Conservation (phyloP, 106 monocot species). For the Apostasia shenzhenica region DNA sequence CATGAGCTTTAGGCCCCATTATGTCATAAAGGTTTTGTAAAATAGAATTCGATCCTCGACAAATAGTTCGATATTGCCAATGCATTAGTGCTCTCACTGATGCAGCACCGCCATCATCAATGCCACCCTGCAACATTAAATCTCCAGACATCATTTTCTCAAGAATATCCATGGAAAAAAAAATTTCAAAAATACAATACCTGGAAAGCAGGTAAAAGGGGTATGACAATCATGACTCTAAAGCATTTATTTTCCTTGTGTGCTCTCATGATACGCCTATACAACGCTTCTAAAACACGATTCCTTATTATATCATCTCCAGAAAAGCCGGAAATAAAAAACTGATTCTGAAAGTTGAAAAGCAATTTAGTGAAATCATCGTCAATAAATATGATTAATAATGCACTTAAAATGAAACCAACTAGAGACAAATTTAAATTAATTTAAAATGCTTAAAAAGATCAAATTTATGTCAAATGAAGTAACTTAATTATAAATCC, state of each 20-base stretch:
- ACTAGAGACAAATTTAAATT: no score
- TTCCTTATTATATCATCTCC: constrained; percentile 93
- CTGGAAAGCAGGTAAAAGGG: constrained; percentile 97
- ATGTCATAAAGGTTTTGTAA: constrained; percentile 64
- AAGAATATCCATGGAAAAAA: not conserved
- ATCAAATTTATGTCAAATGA: no score
- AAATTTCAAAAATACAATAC: constrained; percentile 26
- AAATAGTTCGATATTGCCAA: constrained; percentile 98
- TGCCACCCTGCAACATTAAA: constrained; percentile 52
- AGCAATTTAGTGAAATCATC: not conserved
- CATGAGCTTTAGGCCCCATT: constrained; percentile 74
- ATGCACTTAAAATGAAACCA: no score
- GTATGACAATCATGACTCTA: constrained; percentile 89
- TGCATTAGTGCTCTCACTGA: constrained; percentile 98
- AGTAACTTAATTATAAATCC: no score
- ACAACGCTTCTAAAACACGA: constrained; percentile 90
- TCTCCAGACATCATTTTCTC: not conserved
- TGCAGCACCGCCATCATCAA: constrained; percentile 99
- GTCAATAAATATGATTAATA: no score
- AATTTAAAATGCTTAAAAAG: no score
- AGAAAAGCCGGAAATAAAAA: constrained; percentile 98
- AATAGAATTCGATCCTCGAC: constrained; percentile 85
- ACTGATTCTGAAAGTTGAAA: constrained; percentile 73
- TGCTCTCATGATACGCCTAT: constrained; percentile 78
- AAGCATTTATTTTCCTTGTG: constrained; percentile 82